These are phyloP conservation scores for Roridomyces roridus DNA, from an alignment of 768 basidiomycete species.

Conservation along the genomic window DNA sequence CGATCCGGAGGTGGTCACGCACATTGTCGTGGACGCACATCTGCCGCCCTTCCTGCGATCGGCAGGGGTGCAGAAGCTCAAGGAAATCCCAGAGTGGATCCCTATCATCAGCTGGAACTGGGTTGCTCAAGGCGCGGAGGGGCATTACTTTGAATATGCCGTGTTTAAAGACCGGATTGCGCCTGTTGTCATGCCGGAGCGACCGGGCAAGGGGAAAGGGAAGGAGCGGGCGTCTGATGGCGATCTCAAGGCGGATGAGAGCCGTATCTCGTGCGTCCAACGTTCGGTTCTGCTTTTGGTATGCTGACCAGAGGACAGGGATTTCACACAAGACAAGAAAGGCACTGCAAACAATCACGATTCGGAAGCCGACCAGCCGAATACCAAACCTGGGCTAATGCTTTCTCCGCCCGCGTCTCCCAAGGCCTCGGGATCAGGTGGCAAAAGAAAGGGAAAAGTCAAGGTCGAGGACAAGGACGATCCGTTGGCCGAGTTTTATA, in stretches of 20 bases:
- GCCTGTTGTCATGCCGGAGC: constrained; percentile 16
- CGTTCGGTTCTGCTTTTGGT: constrained; percentile 12
- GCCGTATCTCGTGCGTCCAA: constrained; percentile 60
- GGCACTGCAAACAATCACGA: constrained; percentile 13
- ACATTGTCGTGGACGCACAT: constrained; percentile 62
- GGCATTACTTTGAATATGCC: constrained; percentile 36
- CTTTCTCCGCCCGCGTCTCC: constrained; percentile 18
- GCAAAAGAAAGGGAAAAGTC: too few relatives aligned
- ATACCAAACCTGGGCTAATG: constrained; percentile 19
- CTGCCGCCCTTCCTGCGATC: constrained; percentile 34
- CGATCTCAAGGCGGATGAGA: constrained; percentile 38
- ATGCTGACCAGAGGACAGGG: constrained; percentile 32
- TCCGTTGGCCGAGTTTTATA: constrained; percentile 72
- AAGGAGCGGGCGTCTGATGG: constrained; percentile 14
- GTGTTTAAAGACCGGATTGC: constrained; percentile 52
- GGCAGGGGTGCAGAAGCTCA: constrained; percentile 56
- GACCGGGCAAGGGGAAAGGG: constrained; percentile 35
- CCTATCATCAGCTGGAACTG: constrained; percentile 71
- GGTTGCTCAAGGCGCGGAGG: constrained; percentile 47
- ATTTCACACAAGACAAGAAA: constrained; percentile 41
- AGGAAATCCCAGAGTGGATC: constrained; percentile 68
- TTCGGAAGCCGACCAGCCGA: constrained; percentile 28
- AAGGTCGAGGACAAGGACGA: constrained; percentile 42
- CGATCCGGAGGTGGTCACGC: constrained; percentile 63
- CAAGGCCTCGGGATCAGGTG: constrained; percentile 10